Evolutionary conservation across 1,139 yeast genomes (phyloP), one percentile per base, ranked within the genome.

Genomic region (Magnusiomyces ingens): DNA sequence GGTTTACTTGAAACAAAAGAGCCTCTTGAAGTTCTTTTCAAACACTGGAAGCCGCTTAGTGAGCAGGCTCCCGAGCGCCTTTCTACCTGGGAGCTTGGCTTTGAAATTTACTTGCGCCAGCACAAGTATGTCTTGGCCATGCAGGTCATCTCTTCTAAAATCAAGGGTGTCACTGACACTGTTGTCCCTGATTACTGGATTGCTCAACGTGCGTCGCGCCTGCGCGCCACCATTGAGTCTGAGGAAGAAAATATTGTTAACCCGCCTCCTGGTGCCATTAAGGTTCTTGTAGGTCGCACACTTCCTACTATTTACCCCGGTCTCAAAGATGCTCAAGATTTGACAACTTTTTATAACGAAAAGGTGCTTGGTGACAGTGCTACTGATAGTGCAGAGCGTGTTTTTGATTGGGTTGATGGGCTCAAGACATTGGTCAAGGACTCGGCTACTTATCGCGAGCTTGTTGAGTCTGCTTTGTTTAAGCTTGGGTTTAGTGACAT

Each of bases 61-160:
- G 60, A 60, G 44, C 72, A 72, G 58, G 68, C 64, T 5, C 63
- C 67, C 13, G 70, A 69, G 3, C 58, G 59, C 15, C 62, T 66
- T 3, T 56, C 61, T 29, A 68, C 76, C 17, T 70, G 71, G 67
- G 66, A 71, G 48, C 62, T 76, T n/a, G 78, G 73, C 10, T 77
- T 73, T 60, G 73, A 72, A 48, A 64, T 75, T 35, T 75, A 76
- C 52, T 68, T 74, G 53, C 67, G 72, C 19, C 69, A 69, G 51
- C 71, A 74, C 47, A 78, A 78, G 64, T 67, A 75, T 56, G 78
- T 78, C 1, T 62, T 77, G 46, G 79, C 80, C 18, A 61, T 75
- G 2, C 72, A 71, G 44, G 71, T 78, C 0, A 62, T 77, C 53
- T 66, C 67, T 41, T 52, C 57, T n/a, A 77, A 75, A 60, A 72